Base-by-base conservation (phyloP, 495 filamentous ascomycete genomes). In the Penicillium diatomitis region DNA sequence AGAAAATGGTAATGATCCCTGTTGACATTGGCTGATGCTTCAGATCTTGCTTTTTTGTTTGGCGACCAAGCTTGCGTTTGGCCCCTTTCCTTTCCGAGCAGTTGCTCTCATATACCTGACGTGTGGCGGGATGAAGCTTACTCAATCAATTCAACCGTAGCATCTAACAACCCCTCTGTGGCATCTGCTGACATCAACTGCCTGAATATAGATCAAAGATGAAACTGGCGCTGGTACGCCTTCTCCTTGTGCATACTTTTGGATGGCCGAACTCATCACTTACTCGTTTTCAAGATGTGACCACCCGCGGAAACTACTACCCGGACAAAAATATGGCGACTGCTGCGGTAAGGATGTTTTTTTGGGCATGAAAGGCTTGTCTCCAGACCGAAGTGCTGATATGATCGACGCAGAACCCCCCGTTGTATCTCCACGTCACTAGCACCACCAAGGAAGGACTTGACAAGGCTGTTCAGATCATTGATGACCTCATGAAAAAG, bases 201-300 rank as follows among this genome's bases (percentile, higher is more conserved):
- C 86, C 80, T 92, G 86, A 81, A 65, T 87, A 66, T 96, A 98
- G 92, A 98, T 98, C 58, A 95, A 96, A 87, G 90, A 97, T 75
- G 87, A 96, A 63, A 96, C 92, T 85, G 92, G 92, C 83, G 91
- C 92, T 77, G 92, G 92, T 98, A 98, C 83, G 92, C 84, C 78
- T 74, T 65, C 68, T 76, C 62, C 41, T 54, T 69, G 79, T 65
- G 68, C 61, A 46, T 62, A 59, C 50, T 38, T 63, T 38, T 57
- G 76, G 67, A 64, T 67, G 76, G 70, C 64, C 62, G 71, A 72
- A 74, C 80, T 85, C 72, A 85, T 83, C 48, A 67, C 57, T 62
- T 56, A 63, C 64, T 61, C 77, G 64, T 61, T 79, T 64, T 69
- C 63, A 96, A 98, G 92, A 98, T 95, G 90, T 98, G 78, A 97